These are phyloP conservation scores for Geosiphon pyriformis DNA, from an alignment of 192 early-diverging fungal genomes.

Conservation along the genomic window DNA sequence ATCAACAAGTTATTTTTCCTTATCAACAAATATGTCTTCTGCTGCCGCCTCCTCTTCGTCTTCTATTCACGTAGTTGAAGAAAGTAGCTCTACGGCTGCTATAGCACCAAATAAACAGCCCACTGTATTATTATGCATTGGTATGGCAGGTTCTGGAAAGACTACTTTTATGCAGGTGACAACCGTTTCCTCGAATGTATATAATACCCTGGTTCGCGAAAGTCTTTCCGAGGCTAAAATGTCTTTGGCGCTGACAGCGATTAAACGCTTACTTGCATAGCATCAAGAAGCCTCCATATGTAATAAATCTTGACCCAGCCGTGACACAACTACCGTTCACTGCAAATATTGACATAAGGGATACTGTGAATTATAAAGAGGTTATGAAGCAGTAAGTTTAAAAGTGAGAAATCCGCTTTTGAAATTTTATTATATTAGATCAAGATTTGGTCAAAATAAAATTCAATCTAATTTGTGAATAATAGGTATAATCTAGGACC, in stretches of 20 bases:
- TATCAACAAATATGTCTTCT: neutral
- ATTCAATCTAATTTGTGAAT: neutral
- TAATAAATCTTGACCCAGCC: constrained; percentile 94
- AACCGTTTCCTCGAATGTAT: no score
- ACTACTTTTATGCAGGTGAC: constrained; percentile 93
- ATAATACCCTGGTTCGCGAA: no score
- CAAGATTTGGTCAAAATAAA: neutral
- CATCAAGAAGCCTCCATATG: constrained; percentile 73
- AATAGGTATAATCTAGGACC: constrained; percentile 87
- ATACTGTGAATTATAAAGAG: constrained; percentile 97
- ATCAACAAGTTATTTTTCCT: no score
- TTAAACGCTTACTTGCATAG: constrained; percentile 83
- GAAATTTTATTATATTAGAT: neutral
- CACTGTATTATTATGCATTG: constrained; percentile 75
- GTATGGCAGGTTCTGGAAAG: constrained; percentile 98
- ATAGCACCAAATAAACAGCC: constrained; percentile 45
- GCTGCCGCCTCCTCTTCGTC: neutral
- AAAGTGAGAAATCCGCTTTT: neutral
- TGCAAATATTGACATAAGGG: constrained; percentile 96
- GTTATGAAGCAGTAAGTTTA: constrained; percentile 89
- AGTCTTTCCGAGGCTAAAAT: neutral
- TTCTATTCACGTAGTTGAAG: no score
- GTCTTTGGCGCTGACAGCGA: constrained; percentile 44
- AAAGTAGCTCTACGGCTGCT: neutral
- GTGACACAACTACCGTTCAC: constrained; percentile 79